These are phyloP conservation scores for Tephrocybe sp. DNA, from an alignment of 768 basidiomycete species.

Conservation along the genomic window DNA sequence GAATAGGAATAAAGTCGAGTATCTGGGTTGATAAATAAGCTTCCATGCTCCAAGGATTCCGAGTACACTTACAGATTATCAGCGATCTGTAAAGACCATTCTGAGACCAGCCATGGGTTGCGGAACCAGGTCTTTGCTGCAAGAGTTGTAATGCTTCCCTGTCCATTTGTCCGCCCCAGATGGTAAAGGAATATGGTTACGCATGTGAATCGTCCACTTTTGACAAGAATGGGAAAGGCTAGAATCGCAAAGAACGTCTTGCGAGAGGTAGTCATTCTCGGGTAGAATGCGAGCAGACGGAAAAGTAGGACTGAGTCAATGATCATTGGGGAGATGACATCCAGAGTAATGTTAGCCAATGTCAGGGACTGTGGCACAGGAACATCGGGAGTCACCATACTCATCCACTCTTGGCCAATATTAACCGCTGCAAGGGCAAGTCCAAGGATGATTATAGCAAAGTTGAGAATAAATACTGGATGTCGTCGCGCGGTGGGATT, in stretches of 20 bases:
- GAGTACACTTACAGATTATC: conserved; percentile 28
- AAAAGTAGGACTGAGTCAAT: conserved; percentile 37
- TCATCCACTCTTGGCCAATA: conserved; percentile 5
- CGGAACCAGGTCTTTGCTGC: conserved; percentile 2
- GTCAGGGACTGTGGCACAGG: conserved; percentile 15
- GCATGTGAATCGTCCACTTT: conserved; percentile 25
- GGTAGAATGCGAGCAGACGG: conserved; percentile 33
- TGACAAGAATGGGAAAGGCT: conserved; percentile 24
- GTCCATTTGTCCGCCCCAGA: not conserved
- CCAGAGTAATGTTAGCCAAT: conserved; percentile 21
- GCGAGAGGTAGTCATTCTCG: conserved; percentile 17
- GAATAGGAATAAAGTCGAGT: conserved; percentile 25
- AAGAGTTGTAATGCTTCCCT: not conserved
- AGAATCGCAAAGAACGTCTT: conserved; percentile 19
- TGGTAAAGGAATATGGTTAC: conserved; percentile 15
- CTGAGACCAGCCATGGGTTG: conserved; percentile 22
- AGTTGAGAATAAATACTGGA: conserved; percentile 30
- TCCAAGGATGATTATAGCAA: conserved; percentile 24
- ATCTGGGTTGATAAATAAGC: conserved; percentile 12
- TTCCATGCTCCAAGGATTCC: too few species aligned
- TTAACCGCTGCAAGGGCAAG: conserved; percentile 22
- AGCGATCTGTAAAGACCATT: conserved; percentile 30
- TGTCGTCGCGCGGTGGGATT: conserved; percentile 22
- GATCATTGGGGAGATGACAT: conserved; percentile 28
- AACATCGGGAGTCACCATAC: conserved; percentile 16